Conservation (phyloP, 2,329 filamentous ascomycete genomes). For the Talaromyces sp. region DNA sequence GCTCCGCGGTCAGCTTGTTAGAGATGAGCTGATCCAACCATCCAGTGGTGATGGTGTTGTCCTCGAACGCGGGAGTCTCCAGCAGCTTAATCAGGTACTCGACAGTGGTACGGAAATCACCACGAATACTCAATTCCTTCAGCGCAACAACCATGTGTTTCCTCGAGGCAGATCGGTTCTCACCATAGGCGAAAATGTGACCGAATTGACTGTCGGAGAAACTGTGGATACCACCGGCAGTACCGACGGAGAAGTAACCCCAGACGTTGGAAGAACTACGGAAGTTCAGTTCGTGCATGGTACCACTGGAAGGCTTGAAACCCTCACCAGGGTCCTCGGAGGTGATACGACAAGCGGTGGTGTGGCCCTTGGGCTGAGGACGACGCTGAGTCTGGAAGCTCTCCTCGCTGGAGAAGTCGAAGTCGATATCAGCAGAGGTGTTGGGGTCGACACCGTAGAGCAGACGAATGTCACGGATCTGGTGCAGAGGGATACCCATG, state of each 20-base stretch:
- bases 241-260: slow-evolving; percentile 99
- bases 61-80: slow-evolving; percentile 96
- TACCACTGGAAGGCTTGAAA: slow-evolving; percentile 99
- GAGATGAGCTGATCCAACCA: slow-evolving; percentile 99
- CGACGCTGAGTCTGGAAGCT: slow-evolving; percentile 84
- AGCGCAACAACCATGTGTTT: slow-evolving; percentile 99
- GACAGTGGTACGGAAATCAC: slow-evolving; percentile 97
- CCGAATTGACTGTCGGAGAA: slow-evolving; percentile 99
- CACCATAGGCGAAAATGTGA: slow-evolving; percentile 98
- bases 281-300: slow-evolving; percentile 99
- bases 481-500: slow-evolving; percentile 95
- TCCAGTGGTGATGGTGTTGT: slow-evolving; percentile 98
- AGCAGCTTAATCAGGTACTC: slow-evolving; percentile 99
- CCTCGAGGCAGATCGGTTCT: slow-evolving; percentile 91
- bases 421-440: slow-evolving; percentile 85
- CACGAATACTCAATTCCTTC: slow-evolving; percentile 98
- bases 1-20: slow-evolving; percentile 94
- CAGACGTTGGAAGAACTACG: slow-evolving; percentile 97
- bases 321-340: slow-evolving; percentile 98
- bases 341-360: slow-evolving; percentile 97
- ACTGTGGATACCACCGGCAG: slow-evolving; percentile 94
- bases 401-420: slow-evolving; percentile 86
- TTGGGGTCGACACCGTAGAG: slow-evolving; percentile 95
- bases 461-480: slow-evolving; percentile 93
- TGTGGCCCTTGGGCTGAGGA: slow-evolving; percentile 93